A percentile compares a stretch with the other conserved stretches of the same genome.
phyloP scores from a whole-genome alignment of 1,139 yeast species.

The Yamadazyma kanchanaburiensis region DNA sequence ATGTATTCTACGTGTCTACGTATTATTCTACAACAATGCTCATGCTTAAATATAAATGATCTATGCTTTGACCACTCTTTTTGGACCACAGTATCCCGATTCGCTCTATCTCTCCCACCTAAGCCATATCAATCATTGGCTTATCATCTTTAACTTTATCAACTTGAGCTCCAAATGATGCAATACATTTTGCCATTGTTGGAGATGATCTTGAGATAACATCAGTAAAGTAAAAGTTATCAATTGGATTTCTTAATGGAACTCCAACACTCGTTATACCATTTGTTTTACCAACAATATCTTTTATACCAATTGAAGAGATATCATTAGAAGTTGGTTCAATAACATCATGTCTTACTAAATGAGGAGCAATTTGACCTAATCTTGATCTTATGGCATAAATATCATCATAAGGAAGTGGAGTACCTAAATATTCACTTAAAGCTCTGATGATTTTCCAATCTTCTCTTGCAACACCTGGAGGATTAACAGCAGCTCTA shows the following conservation, averaged over 20 bases:
- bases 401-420: conserved; percentile 76
- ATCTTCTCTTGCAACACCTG: conserved; percentile 90
- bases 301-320: conserved; percentile 57
- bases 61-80: too few relatives aligned
- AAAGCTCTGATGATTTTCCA: conserved; percentile 88
- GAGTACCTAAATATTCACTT: conserved; percentile 69
- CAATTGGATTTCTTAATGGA: conserved; percentile 65
- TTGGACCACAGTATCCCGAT: too few relatives aligned
- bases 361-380: conserved; percentile 78
- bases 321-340: conserved; percentile 65
- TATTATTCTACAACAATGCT: too few relatives aligned
- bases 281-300: conserved; percentile 38
- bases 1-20: too few relatives aligned
- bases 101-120: too few relatives aligned
- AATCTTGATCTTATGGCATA: conserved; percentile 68
- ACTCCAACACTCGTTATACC: conserved; percentile 42
- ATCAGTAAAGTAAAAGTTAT: conserved; percentile 85
- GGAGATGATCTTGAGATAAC: conserved; percentile 85
- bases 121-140: conserved; percentile 34
- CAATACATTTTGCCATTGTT: conserved; percentile 83
- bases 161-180: conserved; percentile 63
- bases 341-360: conserved; percentile 70
- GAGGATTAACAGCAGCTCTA: conserved; percentile 87
- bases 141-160: conserved; percentile 55
- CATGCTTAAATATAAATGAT: too few relatives aligned